Conservation (phyloP, 768 basidiomycete species). For the Lanmaoa pseudosensibilis region DNA sequence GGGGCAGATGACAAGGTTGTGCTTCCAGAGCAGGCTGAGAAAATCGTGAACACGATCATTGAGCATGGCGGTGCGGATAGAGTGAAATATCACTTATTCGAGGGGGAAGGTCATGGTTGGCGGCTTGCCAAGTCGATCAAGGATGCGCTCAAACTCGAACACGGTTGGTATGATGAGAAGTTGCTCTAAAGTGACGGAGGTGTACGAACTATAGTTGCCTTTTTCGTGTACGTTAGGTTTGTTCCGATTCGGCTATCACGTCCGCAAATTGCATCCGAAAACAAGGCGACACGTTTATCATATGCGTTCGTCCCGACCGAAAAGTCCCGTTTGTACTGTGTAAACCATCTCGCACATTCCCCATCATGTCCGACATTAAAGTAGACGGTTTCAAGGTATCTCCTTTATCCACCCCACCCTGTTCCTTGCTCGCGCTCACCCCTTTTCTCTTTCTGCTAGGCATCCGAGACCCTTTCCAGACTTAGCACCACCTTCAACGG, state of each 20-base stretch:
- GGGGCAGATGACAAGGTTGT: slow-evolving; percentile 64
- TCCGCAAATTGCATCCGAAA: neutral
- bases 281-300: neutral
- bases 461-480: slow-evolving; percentile 62
- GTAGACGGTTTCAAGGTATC: slow-evolving; percentile 70
- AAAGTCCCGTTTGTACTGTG: neutral
- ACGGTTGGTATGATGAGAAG: slow-evolving; percentile 35
- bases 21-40: slow-evolving; percentile 58
- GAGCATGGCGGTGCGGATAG: slow-evolving; percentile 19
- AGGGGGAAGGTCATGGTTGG: slow-evolving; percentile 48
- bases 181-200: neutral
- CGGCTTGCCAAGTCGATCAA: slow-evolving; percentile 37
- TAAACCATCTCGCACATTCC: neutral
- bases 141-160: slow-evolving; percentile 35
- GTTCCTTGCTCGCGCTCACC: neutral
- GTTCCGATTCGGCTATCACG: too few species aligned
- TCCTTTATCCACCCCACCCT: neutral
- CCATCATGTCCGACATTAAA: slow-evolving; percentile 69
- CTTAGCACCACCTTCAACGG: slow-evolving; percentile 53
- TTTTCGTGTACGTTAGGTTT: too few species aligned
- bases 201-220: neutral
- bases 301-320: too few species aligned
- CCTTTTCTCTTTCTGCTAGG: slow-evolving; percentile 36
- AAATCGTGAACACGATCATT: slow-evolving; percentile 30
- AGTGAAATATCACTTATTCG: slow-evolving; percentile 41